Evolutionary conservation across 768 basidiomycete genomes (phyloP), one percentile per base, ranked within the genome.

Genomic region (Russula foetens): DNA sequence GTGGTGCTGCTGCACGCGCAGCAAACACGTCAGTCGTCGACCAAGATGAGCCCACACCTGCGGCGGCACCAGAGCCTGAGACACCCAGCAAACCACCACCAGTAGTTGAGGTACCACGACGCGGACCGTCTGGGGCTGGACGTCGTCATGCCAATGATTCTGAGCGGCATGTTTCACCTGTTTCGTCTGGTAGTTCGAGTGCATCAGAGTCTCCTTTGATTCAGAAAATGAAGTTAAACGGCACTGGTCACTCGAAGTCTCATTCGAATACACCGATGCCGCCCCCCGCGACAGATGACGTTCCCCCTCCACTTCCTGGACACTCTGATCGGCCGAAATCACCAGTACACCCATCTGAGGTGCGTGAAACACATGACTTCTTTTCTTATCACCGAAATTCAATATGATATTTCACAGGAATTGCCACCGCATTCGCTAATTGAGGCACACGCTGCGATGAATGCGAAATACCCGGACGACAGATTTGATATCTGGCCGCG

Each of bases 381-480:
- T 15, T 17, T 23, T 46, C 21, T 12, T 38, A 52, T 46, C 6
- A 9, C 44, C 43, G 14, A 44, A 39, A 45, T 39, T 46, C 12
- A 29, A 38, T 43, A 24, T 33, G 33, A 44, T 49, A 12, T 56
- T 48, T 43, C n/a, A 44, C 50, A 46, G 59, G 69, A 62, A 47
- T 64, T 45, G 61, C 84, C 79, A 21, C 92, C 92, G 0, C 69
- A 74, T 21, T 95, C 93, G 91, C 75, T 93, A 43, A 74, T 77
- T n/a, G 67, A 67, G 23, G 84, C 89, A n/a, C 81, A 88, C 69
- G 78, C 80, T 51, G 76, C 75, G 1, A 82, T 94, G 79, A 84
- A 86, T 67, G 71, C 75, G 9, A 82, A 79, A 72, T 95, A 91
- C 69, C 85, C 86, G 2, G 81, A 90, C 63, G 95, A 98, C 71